Evolutionary conservation across 306 rosid species (phyloP).

Genomic region (Datisca glomerata): DNA sequence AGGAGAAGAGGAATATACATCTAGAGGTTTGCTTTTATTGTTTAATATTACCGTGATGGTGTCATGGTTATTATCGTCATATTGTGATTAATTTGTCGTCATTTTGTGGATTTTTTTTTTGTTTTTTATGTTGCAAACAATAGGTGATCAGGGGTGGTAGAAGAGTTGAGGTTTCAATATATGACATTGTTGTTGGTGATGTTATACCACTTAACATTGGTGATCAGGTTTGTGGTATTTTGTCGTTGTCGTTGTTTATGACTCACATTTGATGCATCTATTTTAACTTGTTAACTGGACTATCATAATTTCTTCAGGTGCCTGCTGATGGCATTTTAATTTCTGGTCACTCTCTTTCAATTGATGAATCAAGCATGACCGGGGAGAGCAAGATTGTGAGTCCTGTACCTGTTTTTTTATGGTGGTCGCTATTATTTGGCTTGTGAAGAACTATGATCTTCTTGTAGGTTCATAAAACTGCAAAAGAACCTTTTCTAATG

Average conservation of each 20-base stretch:
- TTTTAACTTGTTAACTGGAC: no score
- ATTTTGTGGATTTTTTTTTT: neutral
- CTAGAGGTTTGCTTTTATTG: slow-evolving; percentile 45
- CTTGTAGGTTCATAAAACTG: slow-evolving; percentile 52
- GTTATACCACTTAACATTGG: slow-evolving; percentile 82
- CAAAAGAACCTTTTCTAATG: slow-evolving; percentile 60
- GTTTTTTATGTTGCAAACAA: slow-evolving; percentile 4
- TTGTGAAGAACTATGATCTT: slow-evolving; percentile 7
- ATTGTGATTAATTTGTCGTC: neutral
- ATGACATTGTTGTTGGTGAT: slow-evolving; percentile 91
- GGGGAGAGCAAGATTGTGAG: slow-evolving; percentile 97
- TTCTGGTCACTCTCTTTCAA: slow-evolving; percentile 74
- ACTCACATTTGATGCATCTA: slow-evolving; percentile 9
- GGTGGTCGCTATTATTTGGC: neutral
- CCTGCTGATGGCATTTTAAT: slow-evolving; percentile 89
- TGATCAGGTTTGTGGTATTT: slow-evolving; percentile 44
- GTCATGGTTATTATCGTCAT: neutral
- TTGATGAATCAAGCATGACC: slow-evolving; percentile 96
- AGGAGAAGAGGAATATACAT: slow-evolving; percentile 89
- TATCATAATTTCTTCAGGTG: slow-evolving; percentile 34
- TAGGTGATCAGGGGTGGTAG: slow-evolving; percentile 87
- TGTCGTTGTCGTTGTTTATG: slow-evolving; percentile 8
- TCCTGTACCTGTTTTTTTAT: slow-evolving; percentile 11
- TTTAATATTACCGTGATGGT: neutral
- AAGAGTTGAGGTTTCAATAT: slow-evolving; percentile 77